A percentile compares a stretch with the other conserved stretches of the same genome.
Conservation (phyloP, 2,329 filamentous ascomycete species). For the Calycina herbarum region DNA sequence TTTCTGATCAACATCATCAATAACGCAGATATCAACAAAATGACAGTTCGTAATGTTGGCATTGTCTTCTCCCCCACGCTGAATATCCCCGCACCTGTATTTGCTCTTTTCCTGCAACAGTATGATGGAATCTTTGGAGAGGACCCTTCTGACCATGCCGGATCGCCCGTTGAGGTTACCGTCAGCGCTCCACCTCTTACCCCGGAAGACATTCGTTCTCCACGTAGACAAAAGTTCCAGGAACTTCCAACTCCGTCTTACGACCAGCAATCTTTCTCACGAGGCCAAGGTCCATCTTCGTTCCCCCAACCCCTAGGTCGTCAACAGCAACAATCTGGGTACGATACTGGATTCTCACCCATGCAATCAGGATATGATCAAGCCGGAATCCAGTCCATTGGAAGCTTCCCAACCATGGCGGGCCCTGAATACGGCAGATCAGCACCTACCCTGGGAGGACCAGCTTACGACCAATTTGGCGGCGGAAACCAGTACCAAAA, state of each 20-base stretch:
- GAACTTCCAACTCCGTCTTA: constrained; percentile 66
- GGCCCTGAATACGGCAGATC: constrained; percentile 36
- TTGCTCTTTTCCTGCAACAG: constrained; percentile 90
- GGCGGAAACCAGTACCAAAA: constrained; percentile 35
- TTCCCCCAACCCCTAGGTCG: constrained; percentile 40
- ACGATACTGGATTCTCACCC: constrained; percentile 53
- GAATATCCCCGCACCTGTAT: constrained; percentile 93
- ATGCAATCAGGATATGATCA: constrained; percentile 50
- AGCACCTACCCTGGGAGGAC: constrained; percentile 31
- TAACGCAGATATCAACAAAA: constrained; percentile 89
- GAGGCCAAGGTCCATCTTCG: constrained; percentile 31
- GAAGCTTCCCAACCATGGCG: constrained; percentile 31
- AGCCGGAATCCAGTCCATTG: constrained; percentile 18
- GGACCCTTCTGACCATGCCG: constrained; percentile 49
- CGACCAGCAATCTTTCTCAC: constrained; percentile 53
- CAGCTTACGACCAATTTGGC: constrained; percentile 44
- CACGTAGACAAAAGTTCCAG: constrained; percentile 62
- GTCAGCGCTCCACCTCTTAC: constrained; percentile 43
- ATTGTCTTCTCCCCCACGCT: constrained; percentile 98
- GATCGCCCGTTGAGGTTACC: constrained; percentile 50
- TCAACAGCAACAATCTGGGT: constrained; percentile 34
- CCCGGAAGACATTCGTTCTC: constrained; percentile 61
- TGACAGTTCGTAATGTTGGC: constrained; percentile 95
- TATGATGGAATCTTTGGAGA: constrained; percentile 82
- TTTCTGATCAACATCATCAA: constrained; percentile 93